These are phyloP conservation scores for Botrytis cinerea DNA, from an alignment of 2,329 filamentous ascomycete genomes.

Conservation along the genomic window DNA sequence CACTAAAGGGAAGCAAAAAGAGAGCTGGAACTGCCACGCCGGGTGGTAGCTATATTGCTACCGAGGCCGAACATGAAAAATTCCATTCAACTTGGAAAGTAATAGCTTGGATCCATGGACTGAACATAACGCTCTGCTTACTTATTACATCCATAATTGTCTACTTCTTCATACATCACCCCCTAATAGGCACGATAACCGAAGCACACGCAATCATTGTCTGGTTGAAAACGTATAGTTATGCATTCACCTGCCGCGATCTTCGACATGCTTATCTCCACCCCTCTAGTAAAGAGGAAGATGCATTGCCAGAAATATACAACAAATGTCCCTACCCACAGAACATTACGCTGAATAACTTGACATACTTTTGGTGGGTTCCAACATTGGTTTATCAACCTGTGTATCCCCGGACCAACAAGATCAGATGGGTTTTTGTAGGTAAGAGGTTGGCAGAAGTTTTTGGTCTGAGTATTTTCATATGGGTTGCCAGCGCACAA, in stretches of 20 bases:
- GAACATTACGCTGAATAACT: constrained; percentile 85
- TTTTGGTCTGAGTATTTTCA: constrained; percentile 77
- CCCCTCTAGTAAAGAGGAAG: constrained; percentile 65
- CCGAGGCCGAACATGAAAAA: constrained; percentile 53
- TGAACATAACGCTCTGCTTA: constrained; percentile 83
- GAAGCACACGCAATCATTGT: constrained; percentile 93
- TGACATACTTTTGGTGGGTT: constrained; percentile 97
- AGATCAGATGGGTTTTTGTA: constrained; percentile 86
- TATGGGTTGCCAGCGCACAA: constrained; percentile 93
- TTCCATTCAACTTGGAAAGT: constrained; percentile 78
- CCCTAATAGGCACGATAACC: constrained; percentile 86
- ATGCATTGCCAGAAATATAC: constrained; percentile 79
- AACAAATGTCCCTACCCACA: constrained; percentile 79
- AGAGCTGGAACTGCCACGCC: constrained; percentile 40
- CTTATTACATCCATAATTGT: constrained; percentile 80
- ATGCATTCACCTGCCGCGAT: constrained; percentile 95
- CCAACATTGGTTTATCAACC: constrained; percentile 97
- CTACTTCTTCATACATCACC: constrained; percentile 90
- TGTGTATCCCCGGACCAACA: constrained; percentile 82
- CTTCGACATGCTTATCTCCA: constrained; percentile 88
- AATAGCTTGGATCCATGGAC: constrained; percentile 75
- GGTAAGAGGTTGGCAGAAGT: constrained; percentile 79
- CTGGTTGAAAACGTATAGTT: constrained; percentile 94
- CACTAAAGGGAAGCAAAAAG: constrained; percentile 57
- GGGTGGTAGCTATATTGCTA: constrained; percentile 39